phyloP scores from a whole-genome alignment of 768 basidiomycete species.

The Austroboletus eburneus region DNA sequence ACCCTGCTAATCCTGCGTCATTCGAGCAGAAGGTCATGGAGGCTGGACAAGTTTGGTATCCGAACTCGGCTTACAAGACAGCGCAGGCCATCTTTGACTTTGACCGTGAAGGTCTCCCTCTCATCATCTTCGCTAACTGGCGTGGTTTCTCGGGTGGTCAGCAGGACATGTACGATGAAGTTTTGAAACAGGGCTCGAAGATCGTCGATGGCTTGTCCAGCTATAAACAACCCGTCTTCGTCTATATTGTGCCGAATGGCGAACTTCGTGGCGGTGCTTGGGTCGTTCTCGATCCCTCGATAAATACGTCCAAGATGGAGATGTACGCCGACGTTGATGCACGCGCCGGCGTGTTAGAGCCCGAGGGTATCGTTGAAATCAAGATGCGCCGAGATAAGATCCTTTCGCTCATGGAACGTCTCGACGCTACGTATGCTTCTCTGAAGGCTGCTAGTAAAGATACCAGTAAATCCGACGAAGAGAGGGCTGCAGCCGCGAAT shows the following conservation, averaged over 20 bases:
- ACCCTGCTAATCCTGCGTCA: conserved; percentile 94
- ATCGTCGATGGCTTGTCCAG: conserved; percentile 97
- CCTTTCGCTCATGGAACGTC: conserved; percentile 83
- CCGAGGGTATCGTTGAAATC: conserved; percentile 97
- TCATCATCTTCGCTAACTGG: conserved; percentile 99
- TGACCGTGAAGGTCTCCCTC: conserved; percentile 91
- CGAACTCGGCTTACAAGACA: conserved; percentile 98
- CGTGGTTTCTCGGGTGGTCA: conserved; percentile 99
- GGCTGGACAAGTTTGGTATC: conserved; percentile 99
- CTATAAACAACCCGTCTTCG: conserved; percentile 97
- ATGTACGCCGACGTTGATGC: conserved; percentile 98
- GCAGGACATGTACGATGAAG: conserved; percentile 98
- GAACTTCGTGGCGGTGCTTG: conserved; percentile 98
- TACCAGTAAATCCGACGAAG: conserved; percentile 63
- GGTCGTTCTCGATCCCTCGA: conserved; percentile 98
- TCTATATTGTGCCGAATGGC: conserved; percentile 97
- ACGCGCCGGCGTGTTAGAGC: conserved; percentile 93
- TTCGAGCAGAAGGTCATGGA: conserved; percentile 99
- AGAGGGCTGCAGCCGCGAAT: conserved; percentile 65
- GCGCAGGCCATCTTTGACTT: conserved; percentile 99
- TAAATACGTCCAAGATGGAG: conserved; percentile 96
- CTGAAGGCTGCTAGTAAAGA: conserved; percentile 83
- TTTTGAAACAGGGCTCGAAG: conserved; percentile 95
- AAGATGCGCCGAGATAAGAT: conserved; percentile 97
- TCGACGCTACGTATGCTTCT: conserved; percentile 77